Percentiles rank a stretch among this genome's conserved stretches.
phyloP scores from a whole-genome alignment of 2,329 filamentous ascomycete species.

The Hysterium pulicare region DNA sequence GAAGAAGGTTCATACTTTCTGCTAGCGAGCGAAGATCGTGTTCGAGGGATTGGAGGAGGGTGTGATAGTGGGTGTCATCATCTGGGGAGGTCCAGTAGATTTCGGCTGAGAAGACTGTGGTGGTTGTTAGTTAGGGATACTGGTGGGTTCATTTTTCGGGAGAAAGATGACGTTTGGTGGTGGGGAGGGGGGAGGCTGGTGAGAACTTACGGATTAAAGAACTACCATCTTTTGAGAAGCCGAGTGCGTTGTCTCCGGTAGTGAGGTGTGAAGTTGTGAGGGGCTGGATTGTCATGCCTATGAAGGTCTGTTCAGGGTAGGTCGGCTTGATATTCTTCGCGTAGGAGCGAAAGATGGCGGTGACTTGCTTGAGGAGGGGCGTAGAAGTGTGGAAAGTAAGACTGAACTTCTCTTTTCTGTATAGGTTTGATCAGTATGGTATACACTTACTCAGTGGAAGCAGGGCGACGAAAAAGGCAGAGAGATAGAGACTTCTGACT shows the following conservation, averaged over 20 bases:
- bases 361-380: not conserved
- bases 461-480: not conserved
- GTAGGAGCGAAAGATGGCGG: not conserved
- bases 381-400: not conserved
- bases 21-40: not conserved
- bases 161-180: too few relatives aligned
- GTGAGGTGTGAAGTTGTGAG: not conserved
- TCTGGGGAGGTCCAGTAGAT: not conserved
- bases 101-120: not conserved
- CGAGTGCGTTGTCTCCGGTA: not conserved
- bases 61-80: not conserved
- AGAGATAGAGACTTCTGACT: not conserved
- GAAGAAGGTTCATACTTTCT: not conserved
- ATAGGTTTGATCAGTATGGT: not conserved
- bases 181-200: too few relatives aligned
- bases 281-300: conserved; percentile 1
- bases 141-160: too few relatives aligned
- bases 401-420: conserved; percentile 1
- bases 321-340: not conserved
- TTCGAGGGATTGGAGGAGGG: not conserved
- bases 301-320: not conserved
- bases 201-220: not conserved
- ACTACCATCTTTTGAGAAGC: not conserved
- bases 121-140: not conserved
- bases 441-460: too few relatives aligned